Conservation (phyloP, 371 early-diverging fungal species). For the Mortierella sp. region DNA sequence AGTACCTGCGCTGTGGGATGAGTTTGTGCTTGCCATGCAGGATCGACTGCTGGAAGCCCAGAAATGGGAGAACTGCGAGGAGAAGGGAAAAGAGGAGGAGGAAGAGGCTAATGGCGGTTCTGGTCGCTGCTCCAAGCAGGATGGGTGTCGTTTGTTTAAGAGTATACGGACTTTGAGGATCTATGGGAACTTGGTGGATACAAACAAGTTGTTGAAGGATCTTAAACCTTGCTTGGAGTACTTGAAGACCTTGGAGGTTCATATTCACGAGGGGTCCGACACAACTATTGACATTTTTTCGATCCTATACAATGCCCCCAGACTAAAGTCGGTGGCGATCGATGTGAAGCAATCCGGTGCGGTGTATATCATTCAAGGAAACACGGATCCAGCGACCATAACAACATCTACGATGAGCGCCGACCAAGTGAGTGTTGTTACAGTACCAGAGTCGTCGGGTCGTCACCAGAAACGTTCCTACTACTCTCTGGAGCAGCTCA, state of each 20-base stretch:
- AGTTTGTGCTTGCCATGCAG: background rate
- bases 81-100: background rate
- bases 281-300: background rate
- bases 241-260: background rate
- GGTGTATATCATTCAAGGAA: background rate
- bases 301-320: background rate
- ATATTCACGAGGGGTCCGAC: background rate
- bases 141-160: background rate
- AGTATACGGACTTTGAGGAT: background rate
- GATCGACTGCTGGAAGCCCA: background rate
- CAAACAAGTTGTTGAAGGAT: background rate
- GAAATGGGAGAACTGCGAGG: background rate
- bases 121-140: background rate
- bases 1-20: background rate
- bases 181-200: background rate
- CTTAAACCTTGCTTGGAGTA: background rate
- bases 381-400: background rate
- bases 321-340: background rate
- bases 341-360: background rate
- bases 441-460: background rate
- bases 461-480: background rate
- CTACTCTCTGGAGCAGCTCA: background rate
- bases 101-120: background rate
- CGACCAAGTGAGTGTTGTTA: background rate
- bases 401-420: background rate